These are phyloP conservation scores for Isabelozyma gotoi DNA, from an alignment of 805 yeast species.

Conservation along the genomic window DNA sequence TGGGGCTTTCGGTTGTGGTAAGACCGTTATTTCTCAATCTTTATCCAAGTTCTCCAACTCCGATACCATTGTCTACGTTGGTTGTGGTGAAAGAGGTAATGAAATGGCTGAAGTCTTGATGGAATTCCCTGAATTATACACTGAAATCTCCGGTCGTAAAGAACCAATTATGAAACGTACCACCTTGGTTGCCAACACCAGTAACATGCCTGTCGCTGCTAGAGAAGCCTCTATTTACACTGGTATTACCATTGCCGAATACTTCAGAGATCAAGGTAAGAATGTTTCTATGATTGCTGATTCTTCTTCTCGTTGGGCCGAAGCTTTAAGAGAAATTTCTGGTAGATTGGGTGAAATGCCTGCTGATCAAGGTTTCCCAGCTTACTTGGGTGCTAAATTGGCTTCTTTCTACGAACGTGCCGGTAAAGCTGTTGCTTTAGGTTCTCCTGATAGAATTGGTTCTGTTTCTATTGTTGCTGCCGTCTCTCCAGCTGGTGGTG, in stretches of 20 bases:
- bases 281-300: conserved; percentile 99
- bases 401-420: conserved; percentile 99
- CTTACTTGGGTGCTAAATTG: conserved; percentile 96
- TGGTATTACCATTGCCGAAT: conserved; percentile 97
- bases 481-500: conserved; percentile 99
- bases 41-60: conserved; percentile 97
- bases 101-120: conserved; percentile 99
- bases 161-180: conserved; percentile 99
- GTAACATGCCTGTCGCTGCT: conserved; percentile 99
- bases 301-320: conserved; percentile 99
- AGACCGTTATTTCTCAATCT: conserved; percentile 96
- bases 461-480: conserved; percentile 99
- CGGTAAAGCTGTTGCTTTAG: conserved; percentile 92
- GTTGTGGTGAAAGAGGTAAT: conserved; percentile 95
- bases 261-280: conserved; percentile 99
- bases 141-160: conserved; percentile 87
- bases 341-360: conserved; percentile 99
- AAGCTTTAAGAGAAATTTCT: conserved; percentile 98
- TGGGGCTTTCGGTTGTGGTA: conserved; percentile 99
- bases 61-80: conserved; percentile 93
- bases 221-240: conserved; percentile 99
- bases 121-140: conserved; percentile 98
- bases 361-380: conserved; percentile 99
- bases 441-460: conserved; percentile 95
- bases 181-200: conserved; percentile 95